Evolutionary conservation across 2,329 filamentous ascomycete genomes (phyloP), one percentile per base, ranked within the genome.

Genomic region (Pestalotiopsis sp.): DNA sequence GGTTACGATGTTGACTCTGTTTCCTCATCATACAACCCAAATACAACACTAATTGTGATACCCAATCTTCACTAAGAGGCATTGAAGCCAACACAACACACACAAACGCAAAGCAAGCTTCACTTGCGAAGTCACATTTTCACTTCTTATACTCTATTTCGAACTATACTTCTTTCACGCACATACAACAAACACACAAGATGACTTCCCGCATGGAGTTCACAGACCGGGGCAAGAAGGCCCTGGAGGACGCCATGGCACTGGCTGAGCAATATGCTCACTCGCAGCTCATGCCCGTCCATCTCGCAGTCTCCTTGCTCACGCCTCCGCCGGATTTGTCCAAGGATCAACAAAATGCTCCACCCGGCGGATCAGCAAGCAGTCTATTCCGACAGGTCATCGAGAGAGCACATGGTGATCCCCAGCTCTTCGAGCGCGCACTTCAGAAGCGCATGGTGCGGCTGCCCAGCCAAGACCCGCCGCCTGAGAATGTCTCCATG

Each of bases 351-450:
- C 93, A 93, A 82, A 94, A 95, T 77, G 86, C 87, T 4, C 89
- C 91, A 31, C 87, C 92, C 66, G 86, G 45, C 20, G 45, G 83
- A 13, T 76, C 89, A 45, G 84, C 86, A 38, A 82, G 89, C 73
- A 93, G 95, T n/a, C 89, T 99, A 66, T 97, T 98, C 85, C 91
- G 93, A 73, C 96, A 99, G 82, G 95, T 98, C 68, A 87, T 99
- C 71, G 95, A 99, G 82, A 90, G 93, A 76, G 95, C 96, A 63
- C 93, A 97, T 82, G 96, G 96, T 77, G 96, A 99, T 79, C 88
- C 93, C 64, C 95, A 98, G 81, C 85, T 92, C 57, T 91, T 98
- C 75, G 94, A 97, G 78, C 90, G 96, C 75, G 87, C 93, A 13
- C 87, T 99, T 76, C 98, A 98, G 87, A 98, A 97, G 86, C 87